These are phyloP conservation scores for Hermanozyma aechmeae DNA, from an alignment of 805 yeast species.

Conservation along the genomic window DNA sequence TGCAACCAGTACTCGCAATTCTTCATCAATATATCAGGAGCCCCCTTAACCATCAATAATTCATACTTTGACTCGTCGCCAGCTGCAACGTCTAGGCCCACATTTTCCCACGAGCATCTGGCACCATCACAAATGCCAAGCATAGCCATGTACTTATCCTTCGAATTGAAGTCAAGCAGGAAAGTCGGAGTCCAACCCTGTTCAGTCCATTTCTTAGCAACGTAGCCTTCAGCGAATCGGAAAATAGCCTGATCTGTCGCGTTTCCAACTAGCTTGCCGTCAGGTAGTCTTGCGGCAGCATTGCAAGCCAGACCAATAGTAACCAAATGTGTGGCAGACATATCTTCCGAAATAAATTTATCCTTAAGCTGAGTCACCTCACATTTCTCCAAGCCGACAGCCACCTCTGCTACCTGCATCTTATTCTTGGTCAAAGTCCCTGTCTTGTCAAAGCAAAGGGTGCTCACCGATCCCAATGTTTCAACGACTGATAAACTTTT, in stretches of 20 bases:
- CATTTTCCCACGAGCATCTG: constrained; percentile 40
- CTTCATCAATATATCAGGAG: constrained; percentile 34
- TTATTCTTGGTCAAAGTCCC: constrained; percentile 43
- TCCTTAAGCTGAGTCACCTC: too few relatives aligned
- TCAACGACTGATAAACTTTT: constrained; percentile 41
- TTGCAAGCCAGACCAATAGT: constrained; percentile 26
- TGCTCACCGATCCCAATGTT: constrained; percentile 49
- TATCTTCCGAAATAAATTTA: too few relatives aligned
- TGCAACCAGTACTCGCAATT: constrained; percentile 14
- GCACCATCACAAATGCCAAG: constrained; percentile 20
- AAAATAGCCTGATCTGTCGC: constrained; percentile 41
- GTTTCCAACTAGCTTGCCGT: constrained; percentile 28
- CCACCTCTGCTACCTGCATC: constrained; percentile 33
- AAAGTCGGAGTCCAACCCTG: too few relatives aligned
- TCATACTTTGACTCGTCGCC: too few relatives aligned
- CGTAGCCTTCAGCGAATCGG: too few relatives aligned
- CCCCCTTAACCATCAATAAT: constrained; percentile 32
- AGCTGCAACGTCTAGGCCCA: too few relatives aligned
- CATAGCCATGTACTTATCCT: constrained; percentile 35
- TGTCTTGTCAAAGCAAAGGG: constrained; percentile 33
- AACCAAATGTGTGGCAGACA: constrained; percentile 4
- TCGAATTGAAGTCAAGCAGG: constrained; percentile 37
- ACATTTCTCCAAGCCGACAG: too few relatives aligned
- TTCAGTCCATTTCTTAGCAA: too few relatives aligned
- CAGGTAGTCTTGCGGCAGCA: constrained; percentile 15